Evolutionary conservation across 2,329 filamentous ascomycete species (phyloP).

Genomic region (Cordyceps fumosorosea): DNA sequence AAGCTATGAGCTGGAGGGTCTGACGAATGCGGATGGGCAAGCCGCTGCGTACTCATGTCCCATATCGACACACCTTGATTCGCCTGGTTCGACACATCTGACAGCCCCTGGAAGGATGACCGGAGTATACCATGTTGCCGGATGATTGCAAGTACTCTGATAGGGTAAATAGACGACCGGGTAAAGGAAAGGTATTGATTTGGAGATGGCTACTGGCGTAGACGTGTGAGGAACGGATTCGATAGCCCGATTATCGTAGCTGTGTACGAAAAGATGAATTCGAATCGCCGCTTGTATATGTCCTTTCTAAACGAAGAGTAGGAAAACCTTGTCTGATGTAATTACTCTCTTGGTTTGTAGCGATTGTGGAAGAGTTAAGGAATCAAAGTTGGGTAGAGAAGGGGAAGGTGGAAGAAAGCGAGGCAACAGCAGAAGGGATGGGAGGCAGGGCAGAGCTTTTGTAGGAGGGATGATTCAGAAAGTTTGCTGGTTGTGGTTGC

Average conservation of each 20-base stretch:
- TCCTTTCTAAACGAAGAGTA: background rate
- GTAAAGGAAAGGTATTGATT: background rate
- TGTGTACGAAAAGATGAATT: background rate
- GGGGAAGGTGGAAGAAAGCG: background rate
- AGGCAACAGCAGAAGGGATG: background rate
- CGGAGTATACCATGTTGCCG: conserved; percentile 55
- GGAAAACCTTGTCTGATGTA: background rate
- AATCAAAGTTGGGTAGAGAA: background rate
- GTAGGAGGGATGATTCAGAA: background rate
- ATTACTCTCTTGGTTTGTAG: background rate
- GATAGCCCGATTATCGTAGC: no score
- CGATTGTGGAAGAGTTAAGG: background rate
- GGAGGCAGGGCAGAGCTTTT: background rate
- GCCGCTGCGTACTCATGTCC: background rate
- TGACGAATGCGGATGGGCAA: background rate
- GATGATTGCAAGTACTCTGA: background rate
- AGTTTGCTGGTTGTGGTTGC: conserved; percentile 9
- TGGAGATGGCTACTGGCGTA: background rate
- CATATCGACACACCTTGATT: conserved; percentile 55
- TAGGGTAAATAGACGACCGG: background rate
- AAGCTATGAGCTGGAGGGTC: background rate
- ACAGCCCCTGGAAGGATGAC: conserved; percentile 61
- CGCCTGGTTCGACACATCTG: conserved; percentile 68
- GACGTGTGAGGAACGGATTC: background rate
- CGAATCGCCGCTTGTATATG: background rate